A percentile compares a stretch with the other conserved stretches of the same genome.
phyloP scores from a whole-genome alignment of 345 rosid genomes.

The Eucalyptus sideroxylon region DNA sequence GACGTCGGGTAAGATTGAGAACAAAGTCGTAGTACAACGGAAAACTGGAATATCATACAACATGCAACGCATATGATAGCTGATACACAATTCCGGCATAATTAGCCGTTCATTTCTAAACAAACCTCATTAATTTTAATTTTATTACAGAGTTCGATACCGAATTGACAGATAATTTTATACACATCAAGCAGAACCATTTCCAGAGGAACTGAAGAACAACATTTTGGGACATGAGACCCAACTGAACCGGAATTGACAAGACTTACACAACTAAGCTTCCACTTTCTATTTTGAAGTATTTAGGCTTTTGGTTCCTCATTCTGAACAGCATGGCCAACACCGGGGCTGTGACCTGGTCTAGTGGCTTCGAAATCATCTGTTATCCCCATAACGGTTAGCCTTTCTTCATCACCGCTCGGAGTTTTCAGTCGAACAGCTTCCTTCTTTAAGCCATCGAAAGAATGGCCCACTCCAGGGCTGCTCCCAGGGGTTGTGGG shows the following conservation, averaged over 20 bases:
- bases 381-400: slow-evolving; percentile 2
- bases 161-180: neutral
- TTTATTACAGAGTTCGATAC: neutral
- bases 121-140: neutral
- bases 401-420: neutral
- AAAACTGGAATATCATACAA: neutral
- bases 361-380: neutral
- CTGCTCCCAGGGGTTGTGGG: neutral
- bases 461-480: neutral
- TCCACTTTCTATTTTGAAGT: neutral
- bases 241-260: neutral
- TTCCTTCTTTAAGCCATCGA: neutral
- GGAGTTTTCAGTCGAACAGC: neutral
- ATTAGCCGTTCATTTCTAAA: neutral
- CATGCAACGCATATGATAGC: neutral
- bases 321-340: neutral
- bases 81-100: neutral
- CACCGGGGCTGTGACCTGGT: neutral
- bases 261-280: neutral
- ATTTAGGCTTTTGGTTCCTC: neutral
- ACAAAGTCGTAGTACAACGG: neutral
- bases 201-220: neutral
- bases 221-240: neutral
- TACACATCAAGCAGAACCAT: neutral
- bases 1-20: neutral